Evolutionary conservation across 1,284 basidiomycete species (phyloP), one percentile per base, ranked within the genome.

Genomic region (Wallemia ichthyophaga): DNA sequence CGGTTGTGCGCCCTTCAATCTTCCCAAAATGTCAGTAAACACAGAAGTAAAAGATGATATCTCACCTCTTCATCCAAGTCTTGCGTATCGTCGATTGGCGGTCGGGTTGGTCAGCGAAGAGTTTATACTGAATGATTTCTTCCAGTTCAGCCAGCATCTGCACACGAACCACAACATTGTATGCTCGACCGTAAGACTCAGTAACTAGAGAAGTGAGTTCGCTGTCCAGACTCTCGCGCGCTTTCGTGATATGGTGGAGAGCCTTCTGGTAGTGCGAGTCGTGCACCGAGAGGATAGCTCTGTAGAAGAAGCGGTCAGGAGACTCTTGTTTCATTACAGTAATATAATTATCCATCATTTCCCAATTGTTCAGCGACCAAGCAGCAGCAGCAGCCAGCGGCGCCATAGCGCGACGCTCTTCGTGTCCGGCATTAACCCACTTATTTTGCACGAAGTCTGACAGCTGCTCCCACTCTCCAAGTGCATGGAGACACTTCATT

Each of bases 131-230:
- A 62, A 98, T 91, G 64, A 98, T 95, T 69, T 99, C 94, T 67
- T 99, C 94, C 7, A 99, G 76, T 69, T 99, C 94, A 1, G 92
- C 91, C 21, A 99, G 76, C 87, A 96, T 95, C 71, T 99, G 94
- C 1, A 95, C 91, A 13, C 94, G 82, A 59, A 99, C 91, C 74
- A 98, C 85, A 56, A 86, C 82, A 66, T 88, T 88, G 71, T 98
- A 98, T 1, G 89, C 88, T 53, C 94, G 79, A 27, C 85, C 86
- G 71, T 98, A 98, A 62, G 87, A 88, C 71, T 98, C 94, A 56
- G 88, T 86, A 23, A 92, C 85, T 62, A 98, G 79, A 0, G 86
- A 84, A 0, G 83, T 87, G 56, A 99, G 73, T 68, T 98, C 92
- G 1, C 83, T 82, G 68, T 96, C 89, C 58, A 98, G 73, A 56